These are phyloP conservation scores for Phaeomoniella chlamydospora DNA, from an alignment of 2,329 filamentous ascomycete species.

Conservation along the genomic window DNA sequence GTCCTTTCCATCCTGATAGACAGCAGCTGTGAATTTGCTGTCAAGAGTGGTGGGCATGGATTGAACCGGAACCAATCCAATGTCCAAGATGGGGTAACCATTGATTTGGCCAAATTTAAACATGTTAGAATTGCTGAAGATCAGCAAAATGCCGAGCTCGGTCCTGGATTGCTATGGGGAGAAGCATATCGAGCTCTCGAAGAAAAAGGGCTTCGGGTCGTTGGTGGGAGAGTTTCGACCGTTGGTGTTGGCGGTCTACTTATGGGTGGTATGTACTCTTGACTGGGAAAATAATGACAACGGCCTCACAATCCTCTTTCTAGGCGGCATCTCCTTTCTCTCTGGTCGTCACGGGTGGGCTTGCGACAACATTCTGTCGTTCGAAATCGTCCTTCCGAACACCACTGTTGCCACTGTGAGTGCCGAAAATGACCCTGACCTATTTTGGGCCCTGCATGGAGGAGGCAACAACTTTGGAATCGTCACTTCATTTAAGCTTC, in stretches of 20 bases:
- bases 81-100: constrained; percentile 16
- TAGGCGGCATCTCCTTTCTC: constrained; percentile 34
- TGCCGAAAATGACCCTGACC: constrained; percentile 25
- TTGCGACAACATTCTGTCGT: constrained; percentile 33
- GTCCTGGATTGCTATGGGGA: constrained; percentile 15
- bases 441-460: constrained; percentile 26
- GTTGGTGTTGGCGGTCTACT: constrained; percentile 22
- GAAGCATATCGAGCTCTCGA: constrained; percentile 15
- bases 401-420: constrained; percentile 33
- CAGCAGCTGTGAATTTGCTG: constrained; percentile 30
- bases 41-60: constrained; percentile 43
- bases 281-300: too few species aligned
- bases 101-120: constrained; percentile 13
- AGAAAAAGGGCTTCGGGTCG: constrained; percentile 11
- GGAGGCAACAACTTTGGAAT: constrained; percentile 24
- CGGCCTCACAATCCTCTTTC: too few species aligned
- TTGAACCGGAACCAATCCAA: constrained; percentile 7
- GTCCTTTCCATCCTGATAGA: constrained; percentile 16
- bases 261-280: constrained; percentile 15
- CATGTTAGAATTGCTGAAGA: constrained; percentile 10
- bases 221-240: constrained; percentile 17
- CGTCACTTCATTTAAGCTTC: constrained; percentile 25
- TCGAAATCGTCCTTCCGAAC: constrained; percentile 38
- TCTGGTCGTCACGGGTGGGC: constrained; percentile 32
- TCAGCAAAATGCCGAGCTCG: constrained; percentile 11